Conservation (phyloP, 2,329 filamentous ascomycete genomes). For the Neobulgaria alba region DNA sequence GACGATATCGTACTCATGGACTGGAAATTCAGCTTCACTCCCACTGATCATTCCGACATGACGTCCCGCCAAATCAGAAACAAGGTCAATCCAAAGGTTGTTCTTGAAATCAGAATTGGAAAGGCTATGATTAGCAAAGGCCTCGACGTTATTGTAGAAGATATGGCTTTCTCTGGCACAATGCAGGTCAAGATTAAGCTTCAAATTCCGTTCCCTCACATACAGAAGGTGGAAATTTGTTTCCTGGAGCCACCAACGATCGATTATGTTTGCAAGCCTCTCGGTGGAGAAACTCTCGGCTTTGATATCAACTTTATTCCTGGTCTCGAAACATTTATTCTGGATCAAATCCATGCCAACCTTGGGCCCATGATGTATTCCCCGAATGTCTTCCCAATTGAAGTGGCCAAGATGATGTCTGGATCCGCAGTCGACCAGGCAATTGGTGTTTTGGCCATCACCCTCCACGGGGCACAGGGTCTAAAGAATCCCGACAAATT, state of each 20-base stretch:
- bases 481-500: constrained; percentile 96
- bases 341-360: constrained; percentile 92
- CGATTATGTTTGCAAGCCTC: constrained; percentile 95
- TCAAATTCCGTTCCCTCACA: constrained; percentile 89
- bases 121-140: constrained; percentile 97
- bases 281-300: constrained; percentile 89
- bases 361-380: constrained; percentile 96
- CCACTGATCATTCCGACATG: constrained; percentile 87
- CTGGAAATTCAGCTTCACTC: constrained; percentile 99
- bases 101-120: constrained; percentile 87
- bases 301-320: constrained; percentile 99
- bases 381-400: constrained; percentile 95
- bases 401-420: constrained; percentile 96
- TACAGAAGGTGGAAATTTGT: constrained; percentile 90
- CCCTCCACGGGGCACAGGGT: constrained; percentile 81
- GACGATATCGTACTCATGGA: constrained; percentile 98
- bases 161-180: constrained; percentile 90
- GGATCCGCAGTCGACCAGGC: constrained; percentile 92
- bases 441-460: constrained; percentile 86
- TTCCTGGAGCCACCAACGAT: constrained; percentile 85
- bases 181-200: constrained; percentile 98
- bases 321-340: constrained; percentile 85
- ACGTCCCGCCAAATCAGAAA: constrained; percentile 83
- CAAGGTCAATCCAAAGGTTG: constrained; percentile 94
- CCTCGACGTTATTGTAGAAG: constrained; percentile 92